Evolutionary conservation across 306 rosid species (phyloP), one percentile per base, ranked within the genome.

Genomic region (Fagus sylvatica): DNA sequence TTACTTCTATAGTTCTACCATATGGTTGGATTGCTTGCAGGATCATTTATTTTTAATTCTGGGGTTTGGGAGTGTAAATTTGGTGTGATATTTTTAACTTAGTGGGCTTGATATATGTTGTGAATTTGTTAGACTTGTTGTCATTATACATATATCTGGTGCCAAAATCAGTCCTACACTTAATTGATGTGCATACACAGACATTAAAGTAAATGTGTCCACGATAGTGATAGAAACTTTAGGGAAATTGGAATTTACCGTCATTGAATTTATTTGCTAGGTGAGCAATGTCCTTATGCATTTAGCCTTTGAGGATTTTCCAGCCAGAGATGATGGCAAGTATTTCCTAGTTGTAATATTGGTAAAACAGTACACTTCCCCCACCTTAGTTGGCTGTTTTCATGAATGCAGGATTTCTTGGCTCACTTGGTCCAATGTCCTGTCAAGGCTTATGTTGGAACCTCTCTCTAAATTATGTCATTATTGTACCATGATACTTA

Each of bases 361-460:
- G 55, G 19, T 51, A 5, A 51, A 12, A 12, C n/a, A 2, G 30
- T 7, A 7, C 34, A 55, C 71, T 62, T n/a, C 16, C 51, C 51
- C 62, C 64, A 28, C 60, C 15, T 66, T 22, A 22, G 28, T 22
- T 75, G 69, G 46, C 65, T 4, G 65, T 71, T 76, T 39, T 42
- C 53, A 36, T 41, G 33, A 41, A 39, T 72, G 55, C 74, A 62
- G 62, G 32, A 73, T 80, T 46, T 32, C 22, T 74, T 74, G 73
- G 48, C 28, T 61, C 4, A 15, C 75, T 12, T 74, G 55, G 36
- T 74, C 53, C 40, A 72, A 46, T n/a, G 42, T 66, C 41, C 41
- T 69, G 40, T 36, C 53, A 8, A 53, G 74, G 74, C 73, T 71
- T 72, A 36, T 73, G 64, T 69, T 3, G 7, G 30, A 43, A 43